These are phyloP conservation scores for Elasticomyces elasticus DNA, from an alignment of 495 filamentous ascomycete genomes.

Conservation along the genomic window DNA sequence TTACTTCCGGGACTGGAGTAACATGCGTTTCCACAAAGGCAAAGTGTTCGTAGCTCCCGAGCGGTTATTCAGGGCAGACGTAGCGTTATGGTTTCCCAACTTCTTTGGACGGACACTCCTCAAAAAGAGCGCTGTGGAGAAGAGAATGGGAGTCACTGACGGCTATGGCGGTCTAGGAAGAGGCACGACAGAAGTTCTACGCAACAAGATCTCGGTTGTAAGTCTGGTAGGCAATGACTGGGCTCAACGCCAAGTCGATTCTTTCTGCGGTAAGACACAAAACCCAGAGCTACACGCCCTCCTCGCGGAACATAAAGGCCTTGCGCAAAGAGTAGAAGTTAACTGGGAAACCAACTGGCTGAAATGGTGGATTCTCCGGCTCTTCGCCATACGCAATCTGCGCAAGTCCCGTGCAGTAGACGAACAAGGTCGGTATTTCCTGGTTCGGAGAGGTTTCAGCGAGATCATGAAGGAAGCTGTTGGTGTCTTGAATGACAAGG, in stretches of 20 bases:
- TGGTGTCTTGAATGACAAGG: conserved; percentile 74
- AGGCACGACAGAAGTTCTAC: conserved; percentile 63
- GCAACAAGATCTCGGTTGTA: conserved; percentile 46
- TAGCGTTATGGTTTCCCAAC: conserved; percentile 88
- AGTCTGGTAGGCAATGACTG: conserved; percentile 70
- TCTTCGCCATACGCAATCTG: conserved; percentile 53
- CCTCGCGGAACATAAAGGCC: conserved; percentile 36
- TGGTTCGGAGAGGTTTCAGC: conserved; percentile 66
- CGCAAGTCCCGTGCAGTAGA: conserved; percentile 44
- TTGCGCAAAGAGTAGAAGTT: conserved; percentile 67
- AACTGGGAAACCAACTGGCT: conserved; percentile 75
- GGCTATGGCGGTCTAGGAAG: conserved; percentile 23
- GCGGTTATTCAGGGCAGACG: conserved; percentile 61
- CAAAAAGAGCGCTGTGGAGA: neutral
- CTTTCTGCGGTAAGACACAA: conserved; percentile 51
- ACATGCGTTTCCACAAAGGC: conserved; percentile 68
- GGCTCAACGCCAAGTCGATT: conserved; percentile 70
- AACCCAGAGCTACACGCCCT: conserved; percentile 56
- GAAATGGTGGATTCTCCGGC: conserved; percentile 61
- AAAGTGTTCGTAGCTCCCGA: conserved; percentile 80
- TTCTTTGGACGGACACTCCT: conserved; percentile 65
- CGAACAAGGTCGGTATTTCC: conserved; percentile 67
- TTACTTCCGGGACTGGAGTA: conserved; percentile 89
- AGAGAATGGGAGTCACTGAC: conserved; percentile 24
- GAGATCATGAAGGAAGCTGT: conserved; percentile 66